Evolutionary conservation across 1,284 basidiomycete genomes (phyloP).

Genomic region (Vanrija sp.): DNA sequence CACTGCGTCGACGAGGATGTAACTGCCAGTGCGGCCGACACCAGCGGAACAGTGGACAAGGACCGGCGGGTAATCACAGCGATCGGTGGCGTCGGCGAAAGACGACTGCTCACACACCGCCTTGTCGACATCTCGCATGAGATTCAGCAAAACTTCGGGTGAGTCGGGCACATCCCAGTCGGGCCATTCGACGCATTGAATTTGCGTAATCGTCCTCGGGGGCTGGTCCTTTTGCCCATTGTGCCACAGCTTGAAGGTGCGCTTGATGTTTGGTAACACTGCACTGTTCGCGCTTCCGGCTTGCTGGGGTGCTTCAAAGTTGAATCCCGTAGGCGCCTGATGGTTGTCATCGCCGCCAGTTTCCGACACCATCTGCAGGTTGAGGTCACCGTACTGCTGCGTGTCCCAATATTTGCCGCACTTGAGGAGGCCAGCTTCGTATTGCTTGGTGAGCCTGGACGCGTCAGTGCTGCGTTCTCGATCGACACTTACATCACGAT

Average conservation of each 20-base stretch:
- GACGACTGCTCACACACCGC: constrained; percentile 57
- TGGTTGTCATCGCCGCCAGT: constrained; percentile 51
- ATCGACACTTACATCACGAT: constrained; percentile 61
- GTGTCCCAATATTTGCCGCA: constrained; percentile 89
- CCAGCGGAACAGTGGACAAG: constrained; percentile 65
- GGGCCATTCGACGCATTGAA: constrained; percentile 89
- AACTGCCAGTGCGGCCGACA: constrained; percentile 85
- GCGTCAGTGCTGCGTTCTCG: constrained; percentile 64
- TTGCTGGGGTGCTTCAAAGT: constrained; percentile 34
- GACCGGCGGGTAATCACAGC: constrained; percentile 42
- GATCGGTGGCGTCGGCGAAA: constrained; percentile 1
- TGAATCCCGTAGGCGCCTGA: constrained; percentile 40
- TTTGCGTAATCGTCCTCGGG: constrained; percentile 59
- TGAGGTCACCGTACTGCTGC: constrained; percentile 65
- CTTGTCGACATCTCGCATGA: constrained; percentile 60
- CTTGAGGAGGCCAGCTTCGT: constrained; percentile 83
- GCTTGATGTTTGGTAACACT: constrained; percentile 53
- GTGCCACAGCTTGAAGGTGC: constrained; percentile 67
- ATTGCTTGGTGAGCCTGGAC: constrained; percentile 83
- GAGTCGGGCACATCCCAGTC: constrained; percentile 89
- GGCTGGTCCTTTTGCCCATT: constrained; percentile 57
- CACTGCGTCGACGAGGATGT: constrained; percentile 81
- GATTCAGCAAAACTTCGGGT: constrained; percentile 64
- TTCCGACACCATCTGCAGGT: constrained; percentile 61
- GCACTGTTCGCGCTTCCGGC: constrained; percentile 2